Evolutionary conservation across 129 eudicot species (phyloP), one percentile per base, ranked within the genome.

Genomic region (Helianthus tuberosus): DNA sequence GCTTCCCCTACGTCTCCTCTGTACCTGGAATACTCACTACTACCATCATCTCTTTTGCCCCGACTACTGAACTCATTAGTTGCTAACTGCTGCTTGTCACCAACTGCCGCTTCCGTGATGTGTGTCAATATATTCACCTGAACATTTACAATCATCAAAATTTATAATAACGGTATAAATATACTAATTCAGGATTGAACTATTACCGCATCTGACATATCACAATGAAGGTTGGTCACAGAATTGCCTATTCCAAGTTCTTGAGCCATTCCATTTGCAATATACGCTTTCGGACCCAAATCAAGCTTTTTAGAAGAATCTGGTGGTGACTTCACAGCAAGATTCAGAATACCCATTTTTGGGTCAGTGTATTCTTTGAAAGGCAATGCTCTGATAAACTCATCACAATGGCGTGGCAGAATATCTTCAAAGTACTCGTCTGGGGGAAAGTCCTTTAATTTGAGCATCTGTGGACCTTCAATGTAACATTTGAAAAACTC

Each of bases 221-320:
- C 43, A 38, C 43, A 38, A 38, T 38, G 43, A 38, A 75, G 96
- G 76, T 83, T 88, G 29, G 97, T 86, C 1, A 89, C 96, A 43
- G 89, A 91, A 71, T 89, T 85, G 25, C 96, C 97, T 71, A 84
- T 81, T 68, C 96, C 89, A 65, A 91, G 97, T 82, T 91, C 96
- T 68, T 88, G 83, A 8, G 74, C 69, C 55, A 79, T 62, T 53
- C 97, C 96, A 75, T 92, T 83, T 20, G 93, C 96, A 47, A 89
- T 84, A 55, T 92, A 91, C 8, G 96, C 75, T 83, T 91, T 91
- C 41, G 93, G 93, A 41, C 96, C 97, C 76, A 91, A 35, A 64
- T 91, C 96, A 5, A 86, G 96, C 66, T 84, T 88, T 55, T 80
- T 17, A 25, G 2, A 2, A 69, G 72, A 54, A 70, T 12, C 55